phyloP scores from a whole-genome alignment of 225 moss, liverwort and hornwort species.

The Ulota crispa region DNA sequence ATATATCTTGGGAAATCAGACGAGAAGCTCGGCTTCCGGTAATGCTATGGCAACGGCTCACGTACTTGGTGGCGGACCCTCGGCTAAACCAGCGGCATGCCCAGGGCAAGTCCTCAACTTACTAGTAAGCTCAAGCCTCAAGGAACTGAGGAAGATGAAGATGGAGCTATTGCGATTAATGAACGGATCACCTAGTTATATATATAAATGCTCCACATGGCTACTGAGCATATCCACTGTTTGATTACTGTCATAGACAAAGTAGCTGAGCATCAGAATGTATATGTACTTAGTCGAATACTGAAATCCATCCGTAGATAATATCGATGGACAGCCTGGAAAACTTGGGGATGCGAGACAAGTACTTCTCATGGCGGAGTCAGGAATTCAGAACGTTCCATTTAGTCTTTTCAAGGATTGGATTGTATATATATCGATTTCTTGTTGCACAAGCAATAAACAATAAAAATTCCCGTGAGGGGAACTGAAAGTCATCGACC shows the following conservation, averaged over 20 bases:
- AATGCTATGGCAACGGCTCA: background rate
- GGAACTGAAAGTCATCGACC: background rate
- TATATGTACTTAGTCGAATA: background rate
- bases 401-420: background rate
- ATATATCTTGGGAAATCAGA: background rate
- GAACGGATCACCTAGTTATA: background rate
- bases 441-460: background rate
- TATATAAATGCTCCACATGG: constrained; percentile 1
- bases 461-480: background rate
- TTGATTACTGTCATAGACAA: background rate
- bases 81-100: background rate
- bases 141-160: background rate
- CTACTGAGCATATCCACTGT: background rate
- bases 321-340: background rate
- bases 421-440: no score
- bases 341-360: background rate
- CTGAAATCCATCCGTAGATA: background rate
- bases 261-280: constrained; percentile 2
- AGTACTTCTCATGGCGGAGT: background rate
- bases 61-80: background rate
- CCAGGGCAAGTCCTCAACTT: background rate
- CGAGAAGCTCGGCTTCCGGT: background rate
- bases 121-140: background rate
- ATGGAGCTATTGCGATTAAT: background rate
- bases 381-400: background rate